Conservation (phyloP, 176 grass and related monocot genomes). For the Oryza coarctata region DNA sequence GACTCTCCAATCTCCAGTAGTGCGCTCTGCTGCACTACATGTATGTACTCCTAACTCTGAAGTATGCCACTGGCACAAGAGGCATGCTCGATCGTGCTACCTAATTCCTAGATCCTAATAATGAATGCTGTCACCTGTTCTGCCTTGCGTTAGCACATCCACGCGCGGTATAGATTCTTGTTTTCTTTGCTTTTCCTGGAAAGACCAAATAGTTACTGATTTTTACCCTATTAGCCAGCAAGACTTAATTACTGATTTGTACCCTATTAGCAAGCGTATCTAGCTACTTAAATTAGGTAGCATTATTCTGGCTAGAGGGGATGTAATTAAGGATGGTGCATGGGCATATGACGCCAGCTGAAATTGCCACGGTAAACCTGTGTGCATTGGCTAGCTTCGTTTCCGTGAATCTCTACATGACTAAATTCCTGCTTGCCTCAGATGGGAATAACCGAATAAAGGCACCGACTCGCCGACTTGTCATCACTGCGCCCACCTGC, state of each 20-base stretch:
- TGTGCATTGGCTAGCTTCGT: background rate
- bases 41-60: background rate
- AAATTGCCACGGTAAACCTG: background rate
- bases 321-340: background rate
- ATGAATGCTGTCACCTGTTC: too few relatives aligned
- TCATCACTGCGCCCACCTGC: constrained; percentile 30
- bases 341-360: constrained; percentile 29
- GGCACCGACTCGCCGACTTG: background rate
- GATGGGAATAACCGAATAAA: constrained; percentile 30
- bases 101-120: too few relatives aligned
- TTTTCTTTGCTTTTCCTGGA: too few relatives aligned
- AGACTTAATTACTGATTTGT: too few relatives aligned
- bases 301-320: background rate
- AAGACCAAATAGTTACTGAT: too few relatives aligned
- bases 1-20: background rate
- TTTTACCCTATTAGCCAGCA: too few relatives aligned
- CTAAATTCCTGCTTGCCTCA: constrained; percentile 1
- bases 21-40: background rate
- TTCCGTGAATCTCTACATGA: constrained; percentile 2
- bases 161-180: too few relatives aligned
- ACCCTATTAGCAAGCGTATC: background rate
- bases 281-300: background rate
- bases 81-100: background rate
- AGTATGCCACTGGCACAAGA: background rate
- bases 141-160: too few relatives aligned